These are phyloP conservation scores for Alternaria novae-zelandiae DNA, from an alignment of 2,329 filamentous ascomycete species.

Conservation along the genomic window DNA sequence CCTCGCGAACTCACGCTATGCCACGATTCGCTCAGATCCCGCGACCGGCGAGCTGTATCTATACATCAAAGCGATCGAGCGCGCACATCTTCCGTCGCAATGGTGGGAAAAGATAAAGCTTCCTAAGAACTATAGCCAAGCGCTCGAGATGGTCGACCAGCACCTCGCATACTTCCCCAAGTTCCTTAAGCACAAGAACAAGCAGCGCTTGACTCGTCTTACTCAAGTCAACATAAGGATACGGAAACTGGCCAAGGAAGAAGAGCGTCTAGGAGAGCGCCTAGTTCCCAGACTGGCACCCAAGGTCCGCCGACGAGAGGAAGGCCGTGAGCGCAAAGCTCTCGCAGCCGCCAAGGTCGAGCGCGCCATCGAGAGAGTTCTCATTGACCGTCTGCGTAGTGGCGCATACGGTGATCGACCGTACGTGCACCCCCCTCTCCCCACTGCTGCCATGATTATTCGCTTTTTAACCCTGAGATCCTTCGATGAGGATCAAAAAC, in stretches of 20 bases:
- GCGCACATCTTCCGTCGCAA: constrained; percentile 78
- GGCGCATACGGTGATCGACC: constrained; percentile 95
- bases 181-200: constrained; percentile 92
- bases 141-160: constrained; percentile 74
- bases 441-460: constrained; percentile 11
- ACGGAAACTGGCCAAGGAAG: constrained; percentile 82
- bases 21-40: constrained; percentile 84
- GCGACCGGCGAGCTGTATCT: constrained; percentile 85
- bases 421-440: constrained; percentile 22
- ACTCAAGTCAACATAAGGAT: constrained; percentile 86
- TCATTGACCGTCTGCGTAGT: constrained; percentile 87
- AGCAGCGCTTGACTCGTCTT: constrained; percentile 89
- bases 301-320: constrained; percentile 70
- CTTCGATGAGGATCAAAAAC: constrained; percentile 13
- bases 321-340: constrained; percentile 57
- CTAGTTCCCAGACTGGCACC: constrained; percentile 88
- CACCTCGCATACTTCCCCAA: constrained; percentile 85
- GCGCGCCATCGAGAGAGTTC: constrained; percentile 90
- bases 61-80: constrained; percentile 87
- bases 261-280: constrained; percentile 86
- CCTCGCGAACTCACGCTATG: constrained; percentile 89
- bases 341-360: constrained; percentile 83
- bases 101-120: constrained; percentile 95
- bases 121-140: constrained; percentile 87
- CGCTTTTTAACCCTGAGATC: constrained; percentile 18